Percentiles rank a stretch among this genome's conserved stretches.
These are phyloP conservation scores for Pseudogymnoascus sp. DNA, from an alignment of 2,329 filamentous ascomycete species.

Conservation along the genomic window DNA sequence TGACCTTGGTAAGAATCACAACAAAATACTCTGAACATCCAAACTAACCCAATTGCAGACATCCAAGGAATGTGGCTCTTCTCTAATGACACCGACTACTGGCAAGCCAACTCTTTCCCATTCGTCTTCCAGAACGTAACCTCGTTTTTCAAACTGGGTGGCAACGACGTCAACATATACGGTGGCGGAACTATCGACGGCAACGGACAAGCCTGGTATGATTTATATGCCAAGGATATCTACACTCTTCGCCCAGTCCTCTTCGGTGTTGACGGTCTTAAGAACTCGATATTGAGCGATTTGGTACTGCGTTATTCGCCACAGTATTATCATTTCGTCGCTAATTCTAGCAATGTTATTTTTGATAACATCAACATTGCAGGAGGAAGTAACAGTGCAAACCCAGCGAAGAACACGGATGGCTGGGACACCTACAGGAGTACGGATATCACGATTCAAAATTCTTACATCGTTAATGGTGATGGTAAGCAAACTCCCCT, in stretches of 20 bases:
- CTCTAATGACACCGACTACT: constrained; percentile 60
- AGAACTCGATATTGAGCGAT: constrained; percentile 52
- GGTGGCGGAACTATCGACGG: constrained; percentile 56
- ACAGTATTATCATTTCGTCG: constrained; percentile 57
- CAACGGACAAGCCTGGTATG: constrained; percentile 19
- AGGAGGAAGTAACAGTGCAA: constrained; percentile 42
- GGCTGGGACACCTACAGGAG: constrained; percentile 57
- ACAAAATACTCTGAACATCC: background rate
- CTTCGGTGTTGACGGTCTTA: constrained; percentile 49
- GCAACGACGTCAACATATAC: constrained; percentile 58
- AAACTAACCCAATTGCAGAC: constrained; percentile 29
- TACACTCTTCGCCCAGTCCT: constrained; percentile 54
- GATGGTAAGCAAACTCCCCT: constrained; percentile 34
- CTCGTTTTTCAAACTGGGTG: constrained; percentile 59
- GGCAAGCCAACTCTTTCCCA: constrained; percentile 55
- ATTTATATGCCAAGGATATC: constrained; percentile 39
- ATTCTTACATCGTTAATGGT: constrained; percentile 41
- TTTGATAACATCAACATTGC: constrained; percentile 57
- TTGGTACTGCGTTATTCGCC: constrained; percentile 54
- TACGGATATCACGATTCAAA: constrained; percentile 55
- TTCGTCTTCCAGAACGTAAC: constrained; percentile 58
- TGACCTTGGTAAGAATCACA: constrained; percentile 44
- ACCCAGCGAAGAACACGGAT: constrained; percentile 59
- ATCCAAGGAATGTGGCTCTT: constrained; percentile 55
- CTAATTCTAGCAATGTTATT: constrained; percentile 58